A percentile compares a stretch with the other conserved stretches of the same genome.
Evolutionary conservation across 1,139 yeast species (phyloP).

Genomic region (Hemisphaericaspora subhashii): DNA sequence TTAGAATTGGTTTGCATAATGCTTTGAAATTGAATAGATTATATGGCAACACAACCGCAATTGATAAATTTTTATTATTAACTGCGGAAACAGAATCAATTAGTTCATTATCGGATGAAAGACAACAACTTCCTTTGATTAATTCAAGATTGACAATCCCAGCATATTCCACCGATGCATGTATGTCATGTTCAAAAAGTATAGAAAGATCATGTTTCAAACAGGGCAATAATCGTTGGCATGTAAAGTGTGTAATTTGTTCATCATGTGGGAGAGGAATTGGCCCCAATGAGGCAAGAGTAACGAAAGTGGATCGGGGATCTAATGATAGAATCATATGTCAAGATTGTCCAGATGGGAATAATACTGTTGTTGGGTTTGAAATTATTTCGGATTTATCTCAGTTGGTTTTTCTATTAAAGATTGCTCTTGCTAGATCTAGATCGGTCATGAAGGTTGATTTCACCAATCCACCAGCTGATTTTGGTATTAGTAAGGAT

Average conservation of each 20-base stretch:
- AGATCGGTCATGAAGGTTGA: slow-evolving; percentile 58
- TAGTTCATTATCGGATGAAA: slow-evolving; percentile 5
- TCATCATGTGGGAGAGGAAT: slow-evolving; percentile 47
- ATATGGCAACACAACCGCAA: slow-evolving; percentile 58
- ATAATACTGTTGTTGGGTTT: slow-evolving; percentile 54
- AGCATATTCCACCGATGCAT: slow-evolving; percentile 72
- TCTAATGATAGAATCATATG: slow-evolving; percentile 45
- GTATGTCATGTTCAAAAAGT: slow-evolving; percentile 68
- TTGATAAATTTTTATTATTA: slow-evolving; percentile 60
- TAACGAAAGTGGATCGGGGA: slow-evolving; percentile 28
- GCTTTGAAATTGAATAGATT: slow-evolving; percentile 68
- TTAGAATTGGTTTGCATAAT: slow-evolving; percentile 75
- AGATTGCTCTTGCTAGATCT: slow-evolving; percentile 82
- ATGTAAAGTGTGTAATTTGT: slow-evolving; percentile 69
- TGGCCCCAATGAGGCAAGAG: slow-evolving; percentile 30
- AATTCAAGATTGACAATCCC: slow-evolving; percentile 46
- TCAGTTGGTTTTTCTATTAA: slow-evolving; percentile 74
- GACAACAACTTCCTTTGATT: slow-evolving; percentile 19
- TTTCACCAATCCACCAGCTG: slow-evolving; percentile 8
- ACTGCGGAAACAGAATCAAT: slow-evolving; percentile 16
- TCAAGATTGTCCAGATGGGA: slow-evolving; percentile 52
- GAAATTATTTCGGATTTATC: slow-evolving; percentile 62
- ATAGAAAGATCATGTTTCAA: slow-evolving; percentile 80
- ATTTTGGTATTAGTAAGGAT: not conserved
- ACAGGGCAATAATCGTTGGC: slow-evolving; percentile 75